Percentiles rank a stretch among this genome's conserved stretches.
Evolutionary conservation across 176 grass and related monocot genomes (phyloP).

Genomic region (Otatea glauca): DNA sequence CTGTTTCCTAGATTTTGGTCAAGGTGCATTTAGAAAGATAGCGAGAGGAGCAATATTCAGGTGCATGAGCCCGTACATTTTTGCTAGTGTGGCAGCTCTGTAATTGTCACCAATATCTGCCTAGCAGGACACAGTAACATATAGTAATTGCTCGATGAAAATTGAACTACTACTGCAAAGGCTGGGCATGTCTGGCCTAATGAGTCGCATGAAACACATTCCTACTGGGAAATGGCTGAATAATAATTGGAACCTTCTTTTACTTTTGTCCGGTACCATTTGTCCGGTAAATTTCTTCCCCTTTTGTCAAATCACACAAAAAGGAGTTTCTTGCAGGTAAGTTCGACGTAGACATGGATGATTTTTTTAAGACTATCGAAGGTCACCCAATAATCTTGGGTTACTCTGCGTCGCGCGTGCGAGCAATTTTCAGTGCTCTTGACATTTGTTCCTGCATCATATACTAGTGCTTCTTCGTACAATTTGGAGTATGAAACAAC

Average conservation of each 20-base stretch:
- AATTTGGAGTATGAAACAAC: not conserved
- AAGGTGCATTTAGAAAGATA: not conserved
- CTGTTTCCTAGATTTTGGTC: not conserved
- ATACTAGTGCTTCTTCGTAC: not conserved
- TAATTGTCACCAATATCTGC: not conserved
- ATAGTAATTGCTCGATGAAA: not conserved
- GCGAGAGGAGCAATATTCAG: not conserved
- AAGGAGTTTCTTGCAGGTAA: conserved; percentile 46
- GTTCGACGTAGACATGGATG: conserved; percentile 29
- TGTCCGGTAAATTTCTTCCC: not conserved
- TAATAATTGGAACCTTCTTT: conserved; percentile 4
- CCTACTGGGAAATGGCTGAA: not conserved
- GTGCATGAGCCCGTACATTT: not conserved
- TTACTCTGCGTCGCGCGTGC: not conserved
- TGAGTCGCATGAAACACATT: not conserved
- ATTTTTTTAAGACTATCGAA: not conserved
- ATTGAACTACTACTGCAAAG: not conserved
- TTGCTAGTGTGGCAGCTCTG: not conserved
- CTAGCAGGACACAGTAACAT: not conserved
- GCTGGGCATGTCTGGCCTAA: not conserved
- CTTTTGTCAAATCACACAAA: conserved; percentile 25
- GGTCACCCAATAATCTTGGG: not conserved
- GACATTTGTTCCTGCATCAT: not conserved
- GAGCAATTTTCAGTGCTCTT: not conserved
- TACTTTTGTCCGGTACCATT: not conserved